Base-by-base conservation (phyloP, 345 rosid species). In the Noccaea bulbosa region DNA sequence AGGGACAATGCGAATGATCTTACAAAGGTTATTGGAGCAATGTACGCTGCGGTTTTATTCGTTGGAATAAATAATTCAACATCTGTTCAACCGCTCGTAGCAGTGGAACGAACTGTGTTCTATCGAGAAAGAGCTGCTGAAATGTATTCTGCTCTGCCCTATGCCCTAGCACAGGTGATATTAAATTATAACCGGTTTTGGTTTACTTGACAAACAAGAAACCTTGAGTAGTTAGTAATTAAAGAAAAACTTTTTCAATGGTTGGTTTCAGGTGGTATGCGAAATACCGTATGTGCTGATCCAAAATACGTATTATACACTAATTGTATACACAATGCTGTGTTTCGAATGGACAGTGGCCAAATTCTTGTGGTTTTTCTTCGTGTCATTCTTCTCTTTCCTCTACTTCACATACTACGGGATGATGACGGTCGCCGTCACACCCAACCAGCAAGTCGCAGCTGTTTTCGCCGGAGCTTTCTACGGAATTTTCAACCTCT, bases 381-480 rank as follows among this genome's bases (percentile, higher is more conserved):
- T 86, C 47, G 71, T 91, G 71, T 77, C 84, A 46, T 94, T 94
- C 80, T 85, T 88, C 81, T 84, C 97, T 38, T 91, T 91, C 83
- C 91, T 93, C 38, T 83, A 91, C 96, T 93, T 82, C 87, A 88
- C 97, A 46, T 94, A 88, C 84, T 94, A 94, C 2, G 97, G 97
- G 50, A 87, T 91, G 99, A 91, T 94, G 99, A 76, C 94, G 0
- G 95, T 88, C 56, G 73, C 99, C 59, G 64, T 94, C 51, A 89
- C 89, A 0, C 99, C 97, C 16, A 91, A 91, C 78, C 90, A 83
- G 50, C 93, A 93, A 80, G 82, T 89, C 12, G 91, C 98, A 12
- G 72, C 97, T 1, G 84, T 91, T 52, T 84, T 91, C 0, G 93
- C 89, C 0, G 83, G 91, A 45, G 85, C 96, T 11, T 91, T 89